These are phyloP conservation scores for Zasmidium cellare DNA, from an alignment of 2,329 filamentous ascomycete genomes.

Conservation along the genomic window DNA sequence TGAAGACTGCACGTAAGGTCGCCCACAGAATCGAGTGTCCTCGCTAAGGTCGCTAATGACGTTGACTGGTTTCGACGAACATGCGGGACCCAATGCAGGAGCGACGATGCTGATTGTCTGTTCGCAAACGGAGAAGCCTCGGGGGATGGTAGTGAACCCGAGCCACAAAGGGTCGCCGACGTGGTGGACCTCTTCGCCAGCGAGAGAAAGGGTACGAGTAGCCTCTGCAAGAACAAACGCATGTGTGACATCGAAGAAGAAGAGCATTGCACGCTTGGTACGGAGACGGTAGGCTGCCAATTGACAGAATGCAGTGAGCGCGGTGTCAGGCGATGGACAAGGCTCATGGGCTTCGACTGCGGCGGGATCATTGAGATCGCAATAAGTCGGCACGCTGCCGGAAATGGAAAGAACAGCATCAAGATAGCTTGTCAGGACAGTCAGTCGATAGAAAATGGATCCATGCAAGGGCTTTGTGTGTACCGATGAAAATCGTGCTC, in stretches of 20 bases:
- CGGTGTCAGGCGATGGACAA: slow-evolving; percentile 33
- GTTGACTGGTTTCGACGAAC: slow-evolving; percentile 12
- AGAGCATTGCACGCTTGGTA: slow-evolving; percentile 53
- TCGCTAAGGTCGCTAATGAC: slow-evolving; percentile 32
- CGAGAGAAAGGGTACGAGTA: slow-evolving; percentile 48
- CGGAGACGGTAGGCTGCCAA: slow-evolving; percentile 52
- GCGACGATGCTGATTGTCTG: slow-evolving; percentile 26
- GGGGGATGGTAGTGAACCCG: slow-evolving; percentile 29
- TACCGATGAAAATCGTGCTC: neutral
- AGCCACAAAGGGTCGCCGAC: slow-evolving; percentile 30
- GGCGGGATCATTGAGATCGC: slow-evolving; percentile 25
- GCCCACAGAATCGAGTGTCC: slow-evolving; percentile 29
- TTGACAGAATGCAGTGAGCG: slow-evolving; percentile 52
- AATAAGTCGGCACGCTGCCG: slow-evolving; percentile 19
- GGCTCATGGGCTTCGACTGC: slow-evolving; percentile 26
- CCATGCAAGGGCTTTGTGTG: neutral
- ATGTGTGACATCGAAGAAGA: slow-evolving; percentile 51
- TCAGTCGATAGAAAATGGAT: no score
- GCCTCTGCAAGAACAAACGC: slow-evolving; percentile 58
- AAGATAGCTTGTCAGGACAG: neutral
- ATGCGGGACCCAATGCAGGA: slow-evolving; percentile 14
- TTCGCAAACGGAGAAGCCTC: slow-evolving; percentile 33
- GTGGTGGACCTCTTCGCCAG: slow-evolving; percentile 23
- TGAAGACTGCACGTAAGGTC: slow-evolving; percentile 29
- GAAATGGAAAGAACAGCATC: neutral